A percentile compares a stretch with the other conserved stretches of the same genome.
phyloP scores from a whole-genome alignment of 441 rosid species.

The Breynia disticha region DNA sequence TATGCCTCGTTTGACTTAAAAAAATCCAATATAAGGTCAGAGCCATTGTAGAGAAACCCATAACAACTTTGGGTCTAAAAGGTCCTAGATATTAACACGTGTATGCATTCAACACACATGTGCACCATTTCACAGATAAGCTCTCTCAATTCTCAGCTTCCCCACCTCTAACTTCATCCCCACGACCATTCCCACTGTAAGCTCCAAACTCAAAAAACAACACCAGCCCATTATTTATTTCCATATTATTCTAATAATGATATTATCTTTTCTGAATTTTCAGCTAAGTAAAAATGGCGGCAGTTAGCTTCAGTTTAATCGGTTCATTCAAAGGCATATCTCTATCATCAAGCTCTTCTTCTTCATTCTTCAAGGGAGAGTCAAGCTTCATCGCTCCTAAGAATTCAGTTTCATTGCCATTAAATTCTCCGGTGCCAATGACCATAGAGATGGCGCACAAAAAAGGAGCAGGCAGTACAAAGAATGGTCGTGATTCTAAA shows the following conservation, averaged over 20 bases:
- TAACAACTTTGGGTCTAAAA: no score
- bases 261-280: not conserved
- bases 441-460: conserved; percentile 87
- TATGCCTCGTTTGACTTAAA: no score
- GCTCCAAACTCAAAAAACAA: not conserved
- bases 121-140: no score
- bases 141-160: not conserved
- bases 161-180: not conserved
- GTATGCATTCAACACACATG: no score
- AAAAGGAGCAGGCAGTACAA: conserved; percentile 96
- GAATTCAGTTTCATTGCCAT: conserved; percentile 34
- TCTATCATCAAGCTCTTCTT: conserved; percentile 41
- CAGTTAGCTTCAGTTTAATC: conserved; percentile 37
- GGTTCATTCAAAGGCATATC: conserved; percentile 59
- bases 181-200: not conserved
- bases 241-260: no score
- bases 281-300: conserved; percentile 16
- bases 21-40: no score
- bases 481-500: conserved; percentile 86
- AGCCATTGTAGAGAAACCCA: no score
- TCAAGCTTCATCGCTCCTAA: conserved; percentile 16
- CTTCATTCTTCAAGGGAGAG: conserved; percentile 51
- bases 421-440: conserved; percentile 38
- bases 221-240: no score
- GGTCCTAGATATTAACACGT: no score